phyloP scores from a whole-genome alignment of 2,329 filamentous ascomycete genomes.

The Daldinia sp. region DNA sequence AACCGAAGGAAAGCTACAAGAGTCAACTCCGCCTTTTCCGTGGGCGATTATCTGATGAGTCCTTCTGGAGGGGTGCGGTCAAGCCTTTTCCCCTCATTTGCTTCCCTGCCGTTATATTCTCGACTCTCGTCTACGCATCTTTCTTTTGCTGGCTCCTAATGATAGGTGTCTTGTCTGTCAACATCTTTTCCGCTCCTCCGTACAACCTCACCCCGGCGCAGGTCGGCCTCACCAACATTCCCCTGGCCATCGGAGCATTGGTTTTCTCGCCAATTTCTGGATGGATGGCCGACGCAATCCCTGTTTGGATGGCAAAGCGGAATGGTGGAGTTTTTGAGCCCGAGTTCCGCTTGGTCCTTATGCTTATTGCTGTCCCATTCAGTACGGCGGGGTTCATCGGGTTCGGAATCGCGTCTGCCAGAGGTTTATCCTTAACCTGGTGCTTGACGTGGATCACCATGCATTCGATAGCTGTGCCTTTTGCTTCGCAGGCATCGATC shows the following conservation, averaged over 20 bases:
- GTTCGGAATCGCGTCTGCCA: slow-evolving; percentile 28
- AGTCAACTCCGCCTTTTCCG: slow-evolving; percentile 41
- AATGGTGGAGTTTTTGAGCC: slow-evolving; percentile 40
- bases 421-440: slow-evolving; percentile 33
- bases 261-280: slow-evolving; percentile 39
- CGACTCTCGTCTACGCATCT: slow-evolving; percentile 40
- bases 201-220: slow-evolving; percentile 39
- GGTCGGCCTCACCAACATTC: slow-evolving; percentile 40
- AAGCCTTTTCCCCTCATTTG: slow-evolving; percentile 43
- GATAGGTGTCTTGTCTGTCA: slow-evolving; percentile 40
- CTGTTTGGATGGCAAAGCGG: slow-evolving; percentile 39
- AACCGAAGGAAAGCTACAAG: slow-evolving; percentile 35
- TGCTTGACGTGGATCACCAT: slow-evolving; percentile 40
- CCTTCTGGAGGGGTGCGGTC: slow-evolving; percentile 40
- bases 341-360: slow-evolving; percentile 40
- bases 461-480: slow-evolving; percentile 40
- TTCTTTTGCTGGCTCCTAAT: slow-evolving; percentile 41
- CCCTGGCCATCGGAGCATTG: slow-evolving; percentile 35
- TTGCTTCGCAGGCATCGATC: slow-evolving; percentile 38
- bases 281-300: slow-evolving; percentile 40
- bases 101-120: slow-evolving; percentile 42
- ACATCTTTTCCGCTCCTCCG: slow-evolving; percentile 36
- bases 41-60: slow-evolving; percentile 41
- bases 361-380: slow-evolving; percentile 35
- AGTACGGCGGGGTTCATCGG: slow-evolving; percentile 39